These are phyloP conservation scores for Aspergillus spinulosporus DNA, from an alignment of 2,329 filamentous ascomycete genomes.

Conservation along the genomic window DNA sequence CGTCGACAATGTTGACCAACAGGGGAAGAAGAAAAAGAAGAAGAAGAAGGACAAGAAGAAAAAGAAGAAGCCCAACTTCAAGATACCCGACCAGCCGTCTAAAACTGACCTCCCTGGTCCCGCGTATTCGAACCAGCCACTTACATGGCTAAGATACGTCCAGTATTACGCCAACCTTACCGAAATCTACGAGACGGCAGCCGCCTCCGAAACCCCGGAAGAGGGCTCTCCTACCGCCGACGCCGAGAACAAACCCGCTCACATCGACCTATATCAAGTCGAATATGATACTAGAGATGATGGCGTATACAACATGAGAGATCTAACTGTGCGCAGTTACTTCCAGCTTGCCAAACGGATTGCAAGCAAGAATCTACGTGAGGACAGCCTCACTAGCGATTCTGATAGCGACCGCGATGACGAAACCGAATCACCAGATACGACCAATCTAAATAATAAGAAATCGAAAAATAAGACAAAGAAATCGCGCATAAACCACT, in stretches of 20 bases:
- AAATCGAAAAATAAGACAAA: background rate
- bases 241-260: conserved; percentile 56
- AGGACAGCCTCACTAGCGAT: conserved; percentile 27
- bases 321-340: conserved; percentile 81
- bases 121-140: conserved; percentile 80
- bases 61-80: conserved; percentile 59
- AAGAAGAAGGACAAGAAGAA: conserved; percentile 47
- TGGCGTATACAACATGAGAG: conserved; percentile 69
- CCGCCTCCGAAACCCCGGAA: background rate
- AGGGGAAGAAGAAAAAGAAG: conserved; percentile 38
- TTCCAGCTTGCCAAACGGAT: conserved; percentile 79
- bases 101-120: conserved; percentile 76
- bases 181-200: conserved; percentile 69
- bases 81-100: conserved; percentile 70
- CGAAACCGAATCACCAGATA: background rate
- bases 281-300: conserved; percentile 86
- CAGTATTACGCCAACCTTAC: conserved; percentile 96
- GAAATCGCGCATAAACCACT: conserved; percentile 54
- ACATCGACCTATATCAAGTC: conserved; percentile 72
- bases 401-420: conserved; percentile 9
- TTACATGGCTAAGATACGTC: conserved; percentile 76
- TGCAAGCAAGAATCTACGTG: conserved; percentile 48
- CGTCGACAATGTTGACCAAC: conserved; percentile 41
- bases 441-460: conserved; percentile 20
- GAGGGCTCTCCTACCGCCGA: background rate